A percentile compares a stretch with the other conserved stretches of the same genome.
Conservation (phyloP, 352 stramenopile genomes). For the Pythium monospermum region DNA sequence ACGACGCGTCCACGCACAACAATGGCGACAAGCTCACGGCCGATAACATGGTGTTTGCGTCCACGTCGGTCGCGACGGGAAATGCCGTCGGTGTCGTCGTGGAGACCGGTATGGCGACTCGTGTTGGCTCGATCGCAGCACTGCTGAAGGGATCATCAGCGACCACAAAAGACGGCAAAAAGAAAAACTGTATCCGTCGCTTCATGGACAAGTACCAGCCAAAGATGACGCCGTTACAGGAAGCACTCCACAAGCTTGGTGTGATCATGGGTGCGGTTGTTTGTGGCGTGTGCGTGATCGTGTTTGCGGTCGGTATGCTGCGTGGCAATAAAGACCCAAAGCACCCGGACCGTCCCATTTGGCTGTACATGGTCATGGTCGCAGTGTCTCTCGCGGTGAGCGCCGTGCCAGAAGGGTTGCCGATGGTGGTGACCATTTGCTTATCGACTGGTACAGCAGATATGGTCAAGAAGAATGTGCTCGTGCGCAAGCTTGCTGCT, state of each 20-base stretch:
- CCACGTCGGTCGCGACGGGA: constrained; percentile 62
- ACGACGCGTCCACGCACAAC: constrained; percentile 36
- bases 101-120: constrained; percentile 57
- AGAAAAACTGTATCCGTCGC: constrained; percentile 43
- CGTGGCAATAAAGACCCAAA: constrained; percentile 56
- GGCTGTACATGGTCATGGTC: constrained; percentile 93
- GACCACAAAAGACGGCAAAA: constrained; percentile 26
- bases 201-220: constrained; percentile 63
- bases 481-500: constrained; percentile 80
- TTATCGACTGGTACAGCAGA: constrained; percentile 61
- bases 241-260: constrained; percentile 92
- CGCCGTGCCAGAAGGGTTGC: constrained; percentile 70
- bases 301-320: constrained; percentile 87
- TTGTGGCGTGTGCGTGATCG: constrained; percentile 89
- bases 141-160: constrained; percentile 39
- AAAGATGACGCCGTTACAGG: constrained; percentile 88
- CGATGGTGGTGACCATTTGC: constrained; percentile 76
- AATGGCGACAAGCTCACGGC: constrained; percentile 60
- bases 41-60: constrained; percentile 92
- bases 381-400: constrained; percentile 83
- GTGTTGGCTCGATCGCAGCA: constrained; percentile 55
- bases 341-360: constrained; percentile 79
- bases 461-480: constrained; percentile 81
- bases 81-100: constrained; percentile 59
- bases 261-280: constrained; percentile 87